These are phyloP conservation scores for Chrysanthemum makinoi DNA, from an alignment of 129 eudicot species.

Conservation along the genomic window DNA sequence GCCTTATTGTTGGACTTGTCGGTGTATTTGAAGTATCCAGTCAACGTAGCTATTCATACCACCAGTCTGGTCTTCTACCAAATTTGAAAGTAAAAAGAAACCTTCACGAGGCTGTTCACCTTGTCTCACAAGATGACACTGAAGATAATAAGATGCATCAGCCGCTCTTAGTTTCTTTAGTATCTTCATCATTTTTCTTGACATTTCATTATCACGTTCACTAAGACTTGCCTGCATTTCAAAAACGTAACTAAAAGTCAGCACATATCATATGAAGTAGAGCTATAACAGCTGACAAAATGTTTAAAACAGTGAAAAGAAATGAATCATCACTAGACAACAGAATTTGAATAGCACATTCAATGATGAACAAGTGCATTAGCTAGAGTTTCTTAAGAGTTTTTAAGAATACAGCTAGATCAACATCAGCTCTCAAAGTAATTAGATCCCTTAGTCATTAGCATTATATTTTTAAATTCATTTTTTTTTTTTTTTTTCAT, in stretches of 20 bases:
- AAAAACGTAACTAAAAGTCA: background rate
- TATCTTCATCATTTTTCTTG: constrained; percentile 60
- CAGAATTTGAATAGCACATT: background rate
- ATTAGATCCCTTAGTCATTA: background rate
- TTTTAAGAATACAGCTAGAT: background rate
- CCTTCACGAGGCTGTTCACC: constrained; percentile 94
- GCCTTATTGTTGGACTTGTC: constrained; percentile 73
- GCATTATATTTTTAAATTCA: background rate
- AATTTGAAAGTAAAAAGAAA: constrained; percentile 68
- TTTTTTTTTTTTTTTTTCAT: too few species aligned
- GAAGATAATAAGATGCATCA: constrained; percentile 69
- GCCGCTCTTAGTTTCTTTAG: constrained; percentile 49
- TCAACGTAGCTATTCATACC: constrained; percentile 73
- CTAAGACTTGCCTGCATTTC: constrained; percentile 46
- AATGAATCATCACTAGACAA: background rate
- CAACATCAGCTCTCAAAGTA: background rate
- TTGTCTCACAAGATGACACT: constrained; percentile 85
- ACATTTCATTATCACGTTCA: constrained; percentile 66
- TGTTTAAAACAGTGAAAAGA: background rate
- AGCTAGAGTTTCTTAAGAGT: background rate
- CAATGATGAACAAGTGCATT: background rate
- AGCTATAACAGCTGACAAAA: background rate
- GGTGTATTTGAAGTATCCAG: constrained; percentile 69
- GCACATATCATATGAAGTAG: background rate
- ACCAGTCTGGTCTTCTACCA: constrained; percentile 68